phyloP scores from a whole-genome alignment of 352 stramenopile species.

The Phytophthora litchii region DNA sequence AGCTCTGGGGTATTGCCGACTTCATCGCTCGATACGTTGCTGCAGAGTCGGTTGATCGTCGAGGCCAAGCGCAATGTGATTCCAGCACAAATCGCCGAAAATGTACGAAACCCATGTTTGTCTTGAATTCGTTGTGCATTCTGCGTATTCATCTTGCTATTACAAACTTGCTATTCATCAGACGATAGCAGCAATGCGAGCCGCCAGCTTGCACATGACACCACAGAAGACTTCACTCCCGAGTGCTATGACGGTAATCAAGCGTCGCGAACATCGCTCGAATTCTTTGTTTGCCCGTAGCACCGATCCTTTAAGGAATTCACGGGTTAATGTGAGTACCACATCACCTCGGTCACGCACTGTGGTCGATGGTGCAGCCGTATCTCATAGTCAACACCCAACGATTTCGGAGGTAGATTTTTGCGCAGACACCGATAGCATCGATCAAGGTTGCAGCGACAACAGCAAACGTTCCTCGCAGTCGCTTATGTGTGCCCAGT shows the following conservation, averaged over 20 bases:
- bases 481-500: conserved; percentile 10
- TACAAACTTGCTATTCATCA: conserved; percentile 13
- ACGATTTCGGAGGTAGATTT: conserved; percentile 3
- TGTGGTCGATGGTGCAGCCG: conserved; percentile 9
- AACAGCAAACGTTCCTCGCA: conserved; percentile 3
- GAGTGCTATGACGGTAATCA: background rate
- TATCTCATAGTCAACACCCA: conserved; percentile 4
- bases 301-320: background rate
- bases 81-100: conserved; percentile 42
- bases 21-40: conserved; percentile 44
- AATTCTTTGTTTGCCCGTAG: conserved; percentile 10
- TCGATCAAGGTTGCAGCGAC: background rate
- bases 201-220: conserved; percentile 33
- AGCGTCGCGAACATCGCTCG: conserved; percentile 9
- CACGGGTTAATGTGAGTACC: conserved; percentile 24
- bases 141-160: background rate
- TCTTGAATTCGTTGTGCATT: background rate
- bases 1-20: conserved; percentile 49
- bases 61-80: conserved; percentile 69
- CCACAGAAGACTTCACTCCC: background rate
- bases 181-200: conserved; percentile 56
- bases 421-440: background rate
- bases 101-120: conserved; percentile 33
- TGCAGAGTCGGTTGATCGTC: conserved; percentile 64
- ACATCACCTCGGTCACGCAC: conserved; percentile 35